Base-by-base conservation (phyloP, 2,329 filamentous ascomycete species). In the Biscogniauxia marginata region DNA sequence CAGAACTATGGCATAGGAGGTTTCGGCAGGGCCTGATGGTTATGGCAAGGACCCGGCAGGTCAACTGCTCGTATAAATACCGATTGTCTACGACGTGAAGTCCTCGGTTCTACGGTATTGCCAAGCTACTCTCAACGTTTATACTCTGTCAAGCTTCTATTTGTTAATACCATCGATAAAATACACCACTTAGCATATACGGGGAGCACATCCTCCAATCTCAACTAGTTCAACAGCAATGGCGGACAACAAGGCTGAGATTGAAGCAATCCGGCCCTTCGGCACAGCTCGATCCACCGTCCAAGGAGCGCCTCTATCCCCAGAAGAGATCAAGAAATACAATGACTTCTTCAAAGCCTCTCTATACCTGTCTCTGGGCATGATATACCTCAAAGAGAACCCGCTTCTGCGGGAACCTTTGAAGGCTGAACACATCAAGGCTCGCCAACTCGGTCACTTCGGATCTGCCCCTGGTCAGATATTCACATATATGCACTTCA, bases 401-500 rank as follows among this genome's bases (percentile, higher is more conserved):
- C 86, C 88, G 13, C 80, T 93, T 11, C 83, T 93, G 46, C 81
- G 81, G 57, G 84, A 91, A 63, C 86, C 87, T 1, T 79, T 91
- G 61, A 84, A 84, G 63, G 75, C 82, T 25, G 84, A 90, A 53
- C 86, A 92, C 67, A 78, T 92, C 75, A 93, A 93, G 75, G 79
- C 82, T 57, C 84, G 89, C 62, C 77, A 92, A 72, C 70, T 93
- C 2, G 89, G 89, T 43, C 89, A 93, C 70, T 93, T 90, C 79
- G 89, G 89, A 53, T 90, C 87, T 2, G 88, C 89, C 50, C 86
- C 89, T n/a, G 89, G 89, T 13, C 89, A 92, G 72, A 86, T 88
- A 56, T 92, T 93, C 73, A 89, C 88, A 30, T 92, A 86, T 72
- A 89, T 91, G 76, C 89, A 92, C 74, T 88, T 91, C 79, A 92